Conservation (phyloP, 257 asterid genomes). For the Solanum paucissectum region DNA sequence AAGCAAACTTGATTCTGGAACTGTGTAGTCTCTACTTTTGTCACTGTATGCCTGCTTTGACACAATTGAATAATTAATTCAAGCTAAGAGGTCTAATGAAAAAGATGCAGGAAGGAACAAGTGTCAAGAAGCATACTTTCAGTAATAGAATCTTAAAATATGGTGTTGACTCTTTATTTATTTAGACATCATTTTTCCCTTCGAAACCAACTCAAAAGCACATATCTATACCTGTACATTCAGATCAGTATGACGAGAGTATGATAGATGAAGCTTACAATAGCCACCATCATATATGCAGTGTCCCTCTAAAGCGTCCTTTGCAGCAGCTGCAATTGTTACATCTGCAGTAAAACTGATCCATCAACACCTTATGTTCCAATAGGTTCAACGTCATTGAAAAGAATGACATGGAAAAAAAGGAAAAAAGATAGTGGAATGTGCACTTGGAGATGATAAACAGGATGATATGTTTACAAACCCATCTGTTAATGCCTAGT, state of each 20-base stretch:
- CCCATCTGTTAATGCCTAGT: background rate
- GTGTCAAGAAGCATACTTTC: constrained; percentile 23
- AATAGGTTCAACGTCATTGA: background rate
- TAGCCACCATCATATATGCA: constrained; percentile 98
- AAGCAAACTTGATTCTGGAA: constrained; percentile 30
- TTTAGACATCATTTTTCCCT: background rate
- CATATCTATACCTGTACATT: constrained; percentile 64
- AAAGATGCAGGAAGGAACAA: background rate
- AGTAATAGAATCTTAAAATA: background rate
- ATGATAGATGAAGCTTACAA: constrained; percentile 96
- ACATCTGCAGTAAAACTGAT: constrained; percentile 33
- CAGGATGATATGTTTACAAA: background rate
- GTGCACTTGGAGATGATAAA: background rate
- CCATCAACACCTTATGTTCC: background rate
- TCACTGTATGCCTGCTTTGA: constrained; percentile 61
- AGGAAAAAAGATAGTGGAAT: background rate
- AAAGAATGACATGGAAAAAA: background rate
- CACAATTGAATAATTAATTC: background rate
- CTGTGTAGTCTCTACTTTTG: constrained; percentile 73
- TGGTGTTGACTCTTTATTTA: background rate
- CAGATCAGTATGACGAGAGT: constrained; percentile 98
- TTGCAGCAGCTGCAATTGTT: constrained; percentile 60
- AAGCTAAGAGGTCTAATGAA: background rate
- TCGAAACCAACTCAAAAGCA: constrained; percentile 7
- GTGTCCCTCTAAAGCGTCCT: constrained; percentile 78